Conservation (phyloP, 2,329 filamentous ascomycete genomes). For the Stachybotrys elegans region DNA sequence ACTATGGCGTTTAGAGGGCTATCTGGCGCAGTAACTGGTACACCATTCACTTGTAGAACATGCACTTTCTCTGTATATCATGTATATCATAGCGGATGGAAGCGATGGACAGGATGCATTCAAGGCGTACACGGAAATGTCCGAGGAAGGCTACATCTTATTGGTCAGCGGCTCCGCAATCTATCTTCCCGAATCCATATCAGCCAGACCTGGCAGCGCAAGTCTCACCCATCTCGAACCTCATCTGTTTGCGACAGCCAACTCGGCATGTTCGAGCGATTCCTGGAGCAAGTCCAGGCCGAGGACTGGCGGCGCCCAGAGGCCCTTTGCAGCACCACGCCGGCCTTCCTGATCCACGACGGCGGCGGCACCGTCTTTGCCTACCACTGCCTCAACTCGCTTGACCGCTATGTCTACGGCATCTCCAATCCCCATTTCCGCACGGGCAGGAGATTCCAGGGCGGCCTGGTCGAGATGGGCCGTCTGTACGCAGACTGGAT, state of each 20-base stretch:
- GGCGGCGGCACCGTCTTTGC: constrained; percentile 56
- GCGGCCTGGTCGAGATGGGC: constrained; percentile 52
- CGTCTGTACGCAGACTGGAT: constrained; percentile 43
- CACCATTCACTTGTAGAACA: too few relatives aligned
- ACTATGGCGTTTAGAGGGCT: constrained; percentile 57
- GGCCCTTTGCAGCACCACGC: constrained; percentile 18
- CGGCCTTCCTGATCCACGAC: constrained; percentile 54
- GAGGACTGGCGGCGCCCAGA: constrained; percentile 22
- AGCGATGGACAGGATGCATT: too few relatives aligned
- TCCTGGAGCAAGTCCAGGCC: constrained; percentile 28
- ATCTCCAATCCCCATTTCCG: constrained; percentile 51
- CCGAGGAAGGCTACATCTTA: too few relatives aligned
- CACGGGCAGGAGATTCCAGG: constrained; percentile 40
- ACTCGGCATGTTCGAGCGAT: constrained; percentile 16
- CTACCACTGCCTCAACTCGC: constrained; percentile 47
- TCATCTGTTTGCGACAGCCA: too few relatives aligned
- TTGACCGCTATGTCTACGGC: constrained; percentile 46
- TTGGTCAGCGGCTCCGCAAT: too few relatives aligned
- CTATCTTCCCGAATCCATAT: too few relatives aligned
- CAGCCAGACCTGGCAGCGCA: too few relatives aligned
- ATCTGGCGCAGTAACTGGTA: too few relatives aligned
- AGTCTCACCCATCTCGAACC: too few relatives aligned
- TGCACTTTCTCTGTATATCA: too few relatives aligned
- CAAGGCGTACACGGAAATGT: too few relatives aligned
- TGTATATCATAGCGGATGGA: too few relatives aligned